These are phyloP conservation scores for Erodium maritimum DNA, from an alignment of 345 rosid genomes.

Conservation along the genomic window DNA sequence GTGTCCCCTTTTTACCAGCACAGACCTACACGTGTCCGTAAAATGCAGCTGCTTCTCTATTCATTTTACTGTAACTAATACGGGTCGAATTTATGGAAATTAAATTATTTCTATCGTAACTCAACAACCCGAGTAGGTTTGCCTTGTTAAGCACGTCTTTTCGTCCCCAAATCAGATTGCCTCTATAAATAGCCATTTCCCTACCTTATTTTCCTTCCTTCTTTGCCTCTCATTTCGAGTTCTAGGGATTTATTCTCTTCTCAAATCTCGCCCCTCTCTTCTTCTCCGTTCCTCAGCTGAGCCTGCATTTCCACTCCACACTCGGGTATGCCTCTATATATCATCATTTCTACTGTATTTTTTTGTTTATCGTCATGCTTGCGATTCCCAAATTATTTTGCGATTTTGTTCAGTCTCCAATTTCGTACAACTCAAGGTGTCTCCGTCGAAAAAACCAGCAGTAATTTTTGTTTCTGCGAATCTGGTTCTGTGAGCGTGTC, in stretches of 20 bases:
- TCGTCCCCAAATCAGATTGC: conserved; percentile 6
- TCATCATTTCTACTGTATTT: too few relatives aligned
- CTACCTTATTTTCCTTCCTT: conserved; percentile 17
- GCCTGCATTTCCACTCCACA: not conserved
- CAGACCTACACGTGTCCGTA: conserved; percentile 32
- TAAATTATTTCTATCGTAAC: conserved; percentile 10
- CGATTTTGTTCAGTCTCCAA: not conserved
- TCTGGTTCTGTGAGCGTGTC: conserved; percentile 1
- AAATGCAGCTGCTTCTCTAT: not conserved
- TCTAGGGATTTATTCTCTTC: conserved; percentile 13
- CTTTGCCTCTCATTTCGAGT: conserved; percentile 4
- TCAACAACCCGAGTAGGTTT: conserved; percentile 16
- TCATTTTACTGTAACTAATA: too few relatives aligned
- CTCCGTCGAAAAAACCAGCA: not conserved
- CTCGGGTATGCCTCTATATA: not conserved
- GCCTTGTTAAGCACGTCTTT: conserved; percentile 53
- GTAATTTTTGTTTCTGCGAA: not conserved
- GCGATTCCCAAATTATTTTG: too few relatives aligned
- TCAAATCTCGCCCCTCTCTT: not conserved
- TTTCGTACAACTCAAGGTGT: not conserved
- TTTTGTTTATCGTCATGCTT: too few relatives aligned
- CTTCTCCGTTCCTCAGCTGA: not conserved
- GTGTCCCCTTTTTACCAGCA: conserved; percentile 9
- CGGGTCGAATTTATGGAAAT: not conserved
- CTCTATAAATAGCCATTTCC: conserved; percentile 52